Conservation (phyloP, 2,329 filamentous ascomycete species). For the Aspergillus transmontanensis region DNA sequence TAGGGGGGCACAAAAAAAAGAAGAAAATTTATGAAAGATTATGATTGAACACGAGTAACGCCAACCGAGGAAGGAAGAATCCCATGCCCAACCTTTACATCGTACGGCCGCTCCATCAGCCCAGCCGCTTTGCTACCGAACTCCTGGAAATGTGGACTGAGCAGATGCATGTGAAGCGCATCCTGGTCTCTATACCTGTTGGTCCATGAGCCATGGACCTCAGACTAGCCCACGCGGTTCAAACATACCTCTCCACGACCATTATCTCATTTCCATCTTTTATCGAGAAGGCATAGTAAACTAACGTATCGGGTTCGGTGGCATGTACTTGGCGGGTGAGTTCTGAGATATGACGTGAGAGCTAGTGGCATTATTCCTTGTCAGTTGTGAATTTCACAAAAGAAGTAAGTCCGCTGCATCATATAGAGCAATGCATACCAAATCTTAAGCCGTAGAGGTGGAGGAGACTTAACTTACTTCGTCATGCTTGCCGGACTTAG, state of each 20-base stretch:
- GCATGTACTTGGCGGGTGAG: slow-evolving; percentile 33
- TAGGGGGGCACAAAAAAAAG: not conserved
- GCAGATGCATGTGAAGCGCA: slow-evolving; percentile 27
- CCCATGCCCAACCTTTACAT: slow-evolving; percentile 25
- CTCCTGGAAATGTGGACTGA: slow-evolving; percentile 27
- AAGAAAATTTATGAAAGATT: not conserved
- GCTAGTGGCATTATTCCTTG: slow-evolving; percentile 17
- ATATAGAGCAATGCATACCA: not conserved
- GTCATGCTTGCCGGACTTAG: slow-evolving; percentile 35
- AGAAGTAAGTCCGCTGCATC: not conserved
- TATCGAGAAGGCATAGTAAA: slow-evolving; percentile 33
- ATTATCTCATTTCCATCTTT: slow-evolving; percentile 34
- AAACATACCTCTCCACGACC: slow-evolving; percentile 34
- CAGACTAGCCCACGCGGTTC: not conserved
- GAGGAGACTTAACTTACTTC: slow-evolving; percentile 25
- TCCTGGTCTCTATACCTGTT: slow-evolving; percentile 31
- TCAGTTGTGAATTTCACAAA: not conserved
- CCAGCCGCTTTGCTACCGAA: slow-evolving; percentile 22
- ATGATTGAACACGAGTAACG: slow-evolving; percentile 25
- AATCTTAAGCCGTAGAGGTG: not conserved
- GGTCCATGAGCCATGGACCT: not conserved
- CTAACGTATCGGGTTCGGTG: slow-evolving; percentile 34
- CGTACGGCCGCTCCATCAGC: slow-evolving; percentile 26
- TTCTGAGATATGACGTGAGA: slow-evolving; percentile 27
- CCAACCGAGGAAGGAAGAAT: slow-evolving; percentile 22